Percentiles rank a stretch among this genome's conserved stretches.
Conservation (phyloP, 2,329 filamentous ascomycete genomes). For the Akanthomyces dipterigenus region DNA sequence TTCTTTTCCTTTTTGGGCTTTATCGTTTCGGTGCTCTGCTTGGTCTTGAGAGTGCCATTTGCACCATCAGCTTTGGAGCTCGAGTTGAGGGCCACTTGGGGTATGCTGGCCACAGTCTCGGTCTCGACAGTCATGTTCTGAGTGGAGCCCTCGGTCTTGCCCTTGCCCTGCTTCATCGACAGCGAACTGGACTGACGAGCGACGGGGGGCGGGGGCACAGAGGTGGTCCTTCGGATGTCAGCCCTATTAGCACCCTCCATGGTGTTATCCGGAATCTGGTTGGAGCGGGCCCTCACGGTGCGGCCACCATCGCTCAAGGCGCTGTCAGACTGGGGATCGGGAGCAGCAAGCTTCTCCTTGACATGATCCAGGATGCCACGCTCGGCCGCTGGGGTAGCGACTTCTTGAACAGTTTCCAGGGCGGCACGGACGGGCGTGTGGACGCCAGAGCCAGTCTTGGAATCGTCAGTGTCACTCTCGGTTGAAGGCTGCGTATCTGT, state of each 20-base stretch:
- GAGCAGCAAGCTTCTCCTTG: conserved; percentile 40
- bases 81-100: conserved; percentile 68
- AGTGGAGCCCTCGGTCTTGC: conserved; percentile 68
- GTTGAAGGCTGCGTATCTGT: conserved; percentile 34
- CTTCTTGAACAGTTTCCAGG: conserved; percentile 88
- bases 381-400: conserved; percentile 44
- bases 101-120: conserved; percentile 87
- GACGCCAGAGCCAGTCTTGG: conserved; percentile 42
- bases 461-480: conserved; percentile 49
- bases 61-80: conserved; percentile 57
- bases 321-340: conserved; percentile 35
- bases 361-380: conserved; percentile 43
- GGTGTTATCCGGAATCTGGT: conserved; percentile 49
- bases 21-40: conserved; percentile 92
- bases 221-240: conserved; percentile 35
- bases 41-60: conserved; percentile 71
- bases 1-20: conserved; percentile 91
- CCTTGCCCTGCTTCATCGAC: conserved; percentile 55
- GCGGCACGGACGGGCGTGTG: conserved; percentile 55
- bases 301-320: conserved; percentile 32
- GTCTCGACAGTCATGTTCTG: conserved; percentile 97
- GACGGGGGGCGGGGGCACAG: conserved; percentile 45
- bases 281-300: conserved; percentile 40
- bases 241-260: conserved; percentile 54
- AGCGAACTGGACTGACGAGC: conserved; percentile 55